These are phyloP conservation scores for Miscanthus lutarioriparius DNA, from an alignment of 176 grass and related monocot genomes.

Conservation along the genomic window DNA sequence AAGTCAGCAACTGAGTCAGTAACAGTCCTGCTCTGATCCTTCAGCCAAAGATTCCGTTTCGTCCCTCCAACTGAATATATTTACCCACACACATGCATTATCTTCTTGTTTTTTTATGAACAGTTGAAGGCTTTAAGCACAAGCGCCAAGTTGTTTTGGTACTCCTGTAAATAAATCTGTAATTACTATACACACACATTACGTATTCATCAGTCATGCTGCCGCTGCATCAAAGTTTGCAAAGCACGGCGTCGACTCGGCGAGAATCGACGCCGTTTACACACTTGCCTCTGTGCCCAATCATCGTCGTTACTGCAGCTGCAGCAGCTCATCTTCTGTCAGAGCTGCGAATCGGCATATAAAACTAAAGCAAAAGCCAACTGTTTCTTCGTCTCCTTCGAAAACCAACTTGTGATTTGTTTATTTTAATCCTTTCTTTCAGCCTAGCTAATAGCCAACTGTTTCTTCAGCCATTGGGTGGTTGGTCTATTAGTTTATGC, in stretches of 20 bases:
- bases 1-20: too few species aligned
- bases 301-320: neutral
- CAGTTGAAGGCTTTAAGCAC: too few species aligned
- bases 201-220: neutral
- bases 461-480: too few species aligned
- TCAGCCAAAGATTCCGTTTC: constrained; percentile 4
- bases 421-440: neutral
- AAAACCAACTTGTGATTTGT: constrained; percentile 34
- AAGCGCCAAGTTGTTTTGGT: too few species aligned
- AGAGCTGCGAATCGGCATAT: neutral
- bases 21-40: neutral
- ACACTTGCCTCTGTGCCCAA: neutral
- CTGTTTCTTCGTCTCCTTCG: neutral
- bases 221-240: neutral
- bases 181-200: neutral
- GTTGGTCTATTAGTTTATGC: constrained; percentile 24
- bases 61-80: neutral
- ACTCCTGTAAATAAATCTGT: neutral
- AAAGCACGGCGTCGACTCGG: neutral
- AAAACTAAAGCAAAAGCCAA: constrained; percentile 26
- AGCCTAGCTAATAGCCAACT: too few species aligned
- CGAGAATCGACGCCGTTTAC: constrained; percentile 34
- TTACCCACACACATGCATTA: too few species aligned
- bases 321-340: neutral
- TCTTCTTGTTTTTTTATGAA: too few species aligned